These are phyloP conservation scores for Cucurbita argyrosperma DNA, from an alignment of 306 rosid species.

Conservation along the genomic window DNA sequence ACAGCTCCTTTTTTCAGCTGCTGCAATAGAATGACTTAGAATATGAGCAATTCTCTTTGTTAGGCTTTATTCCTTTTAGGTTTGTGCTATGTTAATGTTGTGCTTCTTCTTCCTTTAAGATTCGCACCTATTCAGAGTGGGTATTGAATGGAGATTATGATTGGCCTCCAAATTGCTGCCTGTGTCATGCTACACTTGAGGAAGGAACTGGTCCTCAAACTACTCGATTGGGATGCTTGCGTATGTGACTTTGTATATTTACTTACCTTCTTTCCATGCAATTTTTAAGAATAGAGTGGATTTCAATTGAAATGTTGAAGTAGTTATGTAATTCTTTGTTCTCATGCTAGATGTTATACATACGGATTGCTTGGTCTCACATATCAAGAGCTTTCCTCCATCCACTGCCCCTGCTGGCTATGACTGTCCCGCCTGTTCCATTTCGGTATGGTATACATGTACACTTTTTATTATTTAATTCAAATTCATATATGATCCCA, in stretches of 20 bases:
- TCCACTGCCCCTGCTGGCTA: conserved; percentile 99
- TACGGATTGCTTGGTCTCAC: conserved; percentile 79
- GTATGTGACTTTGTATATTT: conserved; percentile 44
- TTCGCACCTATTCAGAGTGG: conserved; percentile 95
- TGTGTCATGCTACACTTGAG: conserved; percentile 55
- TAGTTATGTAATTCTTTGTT: conserved; percentile 14
- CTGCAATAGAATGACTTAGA: not conserved
- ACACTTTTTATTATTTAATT: not conserved
- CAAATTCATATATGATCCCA: not conserved
- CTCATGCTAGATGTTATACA: conserved; percentile 59
- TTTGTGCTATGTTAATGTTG: not conserved
- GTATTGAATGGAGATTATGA: conserved; percentile 92
- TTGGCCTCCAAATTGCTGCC: conserved; percentile 94
- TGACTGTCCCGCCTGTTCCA: conserved; percentile 80
- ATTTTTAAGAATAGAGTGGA: not conserved
- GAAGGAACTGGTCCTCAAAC: conserved; percentile 57
- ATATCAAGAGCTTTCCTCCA: conserved; percentile 82
- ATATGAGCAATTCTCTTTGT: not conserved
- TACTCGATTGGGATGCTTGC: conserved; percentile 94
- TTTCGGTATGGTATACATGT: conserved; percentile 38
- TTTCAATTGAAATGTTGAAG: not conserved
- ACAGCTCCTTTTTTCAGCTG: not conserved
- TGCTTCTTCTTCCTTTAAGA: conserved; percentile 28
- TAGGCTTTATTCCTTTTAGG: not conserved
- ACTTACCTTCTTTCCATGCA: conserved; percentile 1